Evolutionary conservation across 129 eudicot genomes (phyloP).

Genomic region (Flaveria trinervia): DNA sequence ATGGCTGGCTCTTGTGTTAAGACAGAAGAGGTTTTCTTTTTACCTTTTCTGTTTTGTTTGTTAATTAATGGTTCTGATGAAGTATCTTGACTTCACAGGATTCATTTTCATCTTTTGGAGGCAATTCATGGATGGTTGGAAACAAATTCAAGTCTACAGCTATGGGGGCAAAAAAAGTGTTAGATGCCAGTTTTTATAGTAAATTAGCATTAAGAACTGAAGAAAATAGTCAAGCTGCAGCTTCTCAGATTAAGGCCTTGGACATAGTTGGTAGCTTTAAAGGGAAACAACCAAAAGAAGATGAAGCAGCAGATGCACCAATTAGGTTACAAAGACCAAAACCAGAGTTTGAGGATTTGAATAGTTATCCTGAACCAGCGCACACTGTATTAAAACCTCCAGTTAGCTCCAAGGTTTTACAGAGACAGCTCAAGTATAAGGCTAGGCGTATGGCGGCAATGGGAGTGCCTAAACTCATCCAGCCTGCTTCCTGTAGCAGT

Average conservation of each 20-base stretch:
- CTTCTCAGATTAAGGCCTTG: slow-evolving; percentile 30
- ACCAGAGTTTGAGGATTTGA: slow-evolving; percentile 57
- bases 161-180: slow-evolving; percentile 35
- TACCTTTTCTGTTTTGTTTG: not conserved
- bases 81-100: slow-evolving; percentile 43
- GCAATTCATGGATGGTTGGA: slow-evolving; percentile 29
- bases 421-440: slow-evolving; percentile 41
- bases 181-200: slow-evolving; percentile 32
- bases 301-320: slow-evolving; percentile 41
- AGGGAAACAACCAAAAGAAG: slow-evolving; percentile 71
- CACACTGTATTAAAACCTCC: slow-evolving; percentile 43
- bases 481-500: slow-evolving; percentile 55
- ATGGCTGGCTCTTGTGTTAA: slow-evolving; percentile 38
- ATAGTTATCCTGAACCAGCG: slow-evolving; percentile 32
- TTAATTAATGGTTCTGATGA: slow-evolving; percentile 11
- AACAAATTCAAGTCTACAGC: slow-evolving; percentile 26
- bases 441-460: slow-evolving; percentile 30
- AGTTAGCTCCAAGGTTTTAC: slow-evolving; percentile 33
- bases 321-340: slow-evolving; percentile 57
- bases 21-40: slow-evolving; percentile 46
- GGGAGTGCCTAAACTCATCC: slow-evolving; percentile 41
- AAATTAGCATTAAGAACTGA: slow-evolving; percentile 52
- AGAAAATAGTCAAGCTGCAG: slow-evolving; percentile 36
- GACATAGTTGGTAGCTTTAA: slow-evolving; percentile 37
- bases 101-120: slow-evolving; percentile 29